Evolutionary conservation across 345 rosid species (phyloP).

Genomic region (Gossypium stocksii): DNA sequence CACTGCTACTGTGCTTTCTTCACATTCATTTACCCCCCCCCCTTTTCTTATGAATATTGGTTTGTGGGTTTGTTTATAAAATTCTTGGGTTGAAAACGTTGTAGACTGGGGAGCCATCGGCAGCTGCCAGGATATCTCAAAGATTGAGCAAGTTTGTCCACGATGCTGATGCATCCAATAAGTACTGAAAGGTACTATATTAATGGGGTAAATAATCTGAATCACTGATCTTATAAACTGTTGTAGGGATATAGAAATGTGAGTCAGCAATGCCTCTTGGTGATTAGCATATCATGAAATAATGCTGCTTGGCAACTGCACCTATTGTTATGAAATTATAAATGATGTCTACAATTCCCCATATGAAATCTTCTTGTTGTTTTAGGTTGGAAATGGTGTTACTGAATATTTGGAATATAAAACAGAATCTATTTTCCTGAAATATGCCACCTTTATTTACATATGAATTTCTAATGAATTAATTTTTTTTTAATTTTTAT

Average conservation of each 20-base stretch:
- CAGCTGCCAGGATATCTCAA: slow-evolving; percentile 35
- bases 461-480: no score
- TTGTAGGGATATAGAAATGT: background rate
- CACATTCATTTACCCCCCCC: background rate
- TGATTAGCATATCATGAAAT: background rate
- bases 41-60: background rate
- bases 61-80: background rate
- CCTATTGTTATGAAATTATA: background rate
- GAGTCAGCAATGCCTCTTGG: background rate
- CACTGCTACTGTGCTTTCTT: background rate
- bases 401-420: background rate
- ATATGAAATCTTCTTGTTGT: background rate
- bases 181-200: background rate
- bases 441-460: no score
- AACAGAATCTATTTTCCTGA: no score
- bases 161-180: slow-evolving; percentile 15
- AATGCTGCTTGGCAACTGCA: background rate
- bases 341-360: background rate
- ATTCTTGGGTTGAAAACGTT: slow-evolving; percentile 1
- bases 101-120: slow-evolving; percentile 33
- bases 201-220: background rate
- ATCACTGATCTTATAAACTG: background rate
- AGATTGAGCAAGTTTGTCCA: slow-evolving; percentile 34
- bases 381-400: background rate
- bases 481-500: no score